phyloP scores from a whole-genome alignment of 139 green algal species.

The Klebsormidium nitens region DNA sequence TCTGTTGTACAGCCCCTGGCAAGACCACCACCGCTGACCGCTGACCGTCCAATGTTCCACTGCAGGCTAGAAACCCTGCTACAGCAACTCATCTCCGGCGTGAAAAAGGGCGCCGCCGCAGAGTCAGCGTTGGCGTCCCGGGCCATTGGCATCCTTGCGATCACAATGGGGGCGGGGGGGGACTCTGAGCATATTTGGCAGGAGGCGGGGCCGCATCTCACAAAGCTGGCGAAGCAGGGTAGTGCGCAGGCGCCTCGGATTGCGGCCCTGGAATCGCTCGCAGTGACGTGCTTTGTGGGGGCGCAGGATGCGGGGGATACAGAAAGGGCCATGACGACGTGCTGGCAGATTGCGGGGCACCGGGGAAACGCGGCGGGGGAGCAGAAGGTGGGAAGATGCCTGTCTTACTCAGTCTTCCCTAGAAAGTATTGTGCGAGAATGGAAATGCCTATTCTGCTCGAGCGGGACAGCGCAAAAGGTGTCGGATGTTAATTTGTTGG shows the following conservation, averaged over 20 bases:
- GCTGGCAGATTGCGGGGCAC: neutral
- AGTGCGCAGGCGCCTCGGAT: neutral
- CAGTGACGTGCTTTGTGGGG: neutral
- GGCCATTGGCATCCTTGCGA: neutral
- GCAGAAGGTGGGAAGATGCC: too few species aligned
- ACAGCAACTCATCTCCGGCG: neutral
- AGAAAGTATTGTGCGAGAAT: too few species aligned
- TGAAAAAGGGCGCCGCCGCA: neutral
- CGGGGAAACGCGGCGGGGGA: too few species aligned
- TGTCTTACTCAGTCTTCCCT: too few species aligned
- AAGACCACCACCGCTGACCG: too few species aligned
- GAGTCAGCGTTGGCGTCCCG: conserved; percentile 4
- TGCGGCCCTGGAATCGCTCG: conserved; percentile 4
- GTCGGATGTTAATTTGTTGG: too few species aligned
- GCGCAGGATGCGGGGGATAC: neutral
- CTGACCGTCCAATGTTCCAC: too few species aligned
- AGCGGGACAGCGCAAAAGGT: too few species aligned
- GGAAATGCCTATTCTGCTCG: too few species aligned
- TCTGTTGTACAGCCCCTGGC: too few species aligned
- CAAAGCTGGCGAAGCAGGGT: neutral
- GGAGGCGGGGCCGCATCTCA: neutral
- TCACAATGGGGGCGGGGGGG: neutral
- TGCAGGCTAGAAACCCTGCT: conserved; percentile 11
- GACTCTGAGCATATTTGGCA: conserved; percentile 1
- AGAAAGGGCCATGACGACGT: neutral